These are phyloP conservation scores for Ophiostoma quercus DNA, from an alignment of 2,329 filamentous ascomycete species.

Conservation along the genomic window DNA sequence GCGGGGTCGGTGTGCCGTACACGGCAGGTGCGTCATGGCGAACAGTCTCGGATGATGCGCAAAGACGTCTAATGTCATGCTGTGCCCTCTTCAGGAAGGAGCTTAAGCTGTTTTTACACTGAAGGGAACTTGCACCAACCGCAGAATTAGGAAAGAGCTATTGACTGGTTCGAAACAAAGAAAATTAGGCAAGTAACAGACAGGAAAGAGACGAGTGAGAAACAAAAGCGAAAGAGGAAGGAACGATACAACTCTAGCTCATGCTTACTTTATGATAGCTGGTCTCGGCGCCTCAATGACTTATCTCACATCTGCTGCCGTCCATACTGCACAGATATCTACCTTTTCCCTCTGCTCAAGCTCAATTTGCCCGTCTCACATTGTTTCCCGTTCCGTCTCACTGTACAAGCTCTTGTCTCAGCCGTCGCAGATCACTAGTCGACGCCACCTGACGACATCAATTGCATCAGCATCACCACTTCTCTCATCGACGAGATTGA, in stretches of 20 bases:
- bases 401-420: neutral
- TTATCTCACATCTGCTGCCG: neutral
- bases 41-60: neutral
- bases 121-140: neutral
- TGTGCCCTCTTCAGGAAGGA: constrained; percentile 10
- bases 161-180: neutral
- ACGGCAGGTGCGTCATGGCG: constrained; percentile 13
- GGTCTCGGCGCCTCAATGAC: constrained; percentile 10
- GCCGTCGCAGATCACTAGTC: constrained; percentile 2
- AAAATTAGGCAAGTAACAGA: neutral
- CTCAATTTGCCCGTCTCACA: neutral
- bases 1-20: constrained; percentile 9
- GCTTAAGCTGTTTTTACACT: constrained; percentile 6
- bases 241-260: neutral
- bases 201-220: neutral
- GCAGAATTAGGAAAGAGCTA: neutral
- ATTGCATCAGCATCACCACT: constrained; percentile 12
- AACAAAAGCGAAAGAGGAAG: neutral
- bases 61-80: neutral
- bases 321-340: neutral
- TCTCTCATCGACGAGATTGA: neutral
- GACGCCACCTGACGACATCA: neutral
- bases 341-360: neutral
- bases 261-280: neutral
- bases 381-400: neutral